Conservation (phyloP, 1,139 yeast species). For the Yamadazyma atmosphaerica region DNA sequence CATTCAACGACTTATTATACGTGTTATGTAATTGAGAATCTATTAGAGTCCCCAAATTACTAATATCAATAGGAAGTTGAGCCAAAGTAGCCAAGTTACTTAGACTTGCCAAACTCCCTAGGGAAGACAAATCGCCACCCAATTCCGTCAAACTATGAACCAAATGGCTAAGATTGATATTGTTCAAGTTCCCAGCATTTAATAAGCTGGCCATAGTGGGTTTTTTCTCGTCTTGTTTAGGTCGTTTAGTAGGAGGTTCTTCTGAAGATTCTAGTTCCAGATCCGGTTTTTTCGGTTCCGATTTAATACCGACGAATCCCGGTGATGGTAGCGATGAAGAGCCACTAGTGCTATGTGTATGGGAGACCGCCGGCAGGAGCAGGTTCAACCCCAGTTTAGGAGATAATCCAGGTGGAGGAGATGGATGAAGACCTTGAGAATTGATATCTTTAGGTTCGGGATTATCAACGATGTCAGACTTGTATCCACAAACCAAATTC, state of each 20-base stretch:
- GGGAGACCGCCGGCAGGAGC: not conserved
- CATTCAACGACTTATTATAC: not conserved
- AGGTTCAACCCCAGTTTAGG: not conserved
- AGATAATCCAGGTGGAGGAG: not conserved
- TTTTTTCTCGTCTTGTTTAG: slow-evolving; percentile 1
- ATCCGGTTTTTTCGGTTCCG: not conserved
- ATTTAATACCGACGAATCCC: not conserved
- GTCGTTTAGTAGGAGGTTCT: slow-evolving; percentile 1
- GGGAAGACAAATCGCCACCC: slow-evolving; percentile 35
- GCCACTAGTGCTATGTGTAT: not conserved
- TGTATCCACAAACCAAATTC: slow-evolving; percentile 72
- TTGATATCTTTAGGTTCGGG: not conserved
- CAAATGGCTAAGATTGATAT: slow-evolving; percentile 45
- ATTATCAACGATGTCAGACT: too few relatives aligned
- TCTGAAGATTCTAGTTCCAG: not conserved
- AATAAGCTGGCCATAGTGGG: slow-evolving; percentile 20
- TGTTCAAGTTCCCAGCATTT: slow-evolving; percentile 47
- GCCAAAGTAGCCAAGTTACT: slow-evolving; percentile 47
- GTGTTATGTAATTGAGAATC: slow-evolving; percentile 20
- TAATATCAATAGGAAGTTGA: slow-evolving; percentile 44
- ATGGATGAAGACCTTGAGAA: not conserved
- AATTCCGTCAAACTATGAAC: slow-evolving; percentile 43
- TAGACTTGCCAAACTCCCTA: slow-evolving; percentile 43
- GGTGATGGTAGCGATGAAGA: not conserved
- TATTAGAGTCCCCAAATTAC: slow-evolving; percentile 33